Conservation (phyloP, 805 yeast species). For the Suhomyces sp. region DNA sequence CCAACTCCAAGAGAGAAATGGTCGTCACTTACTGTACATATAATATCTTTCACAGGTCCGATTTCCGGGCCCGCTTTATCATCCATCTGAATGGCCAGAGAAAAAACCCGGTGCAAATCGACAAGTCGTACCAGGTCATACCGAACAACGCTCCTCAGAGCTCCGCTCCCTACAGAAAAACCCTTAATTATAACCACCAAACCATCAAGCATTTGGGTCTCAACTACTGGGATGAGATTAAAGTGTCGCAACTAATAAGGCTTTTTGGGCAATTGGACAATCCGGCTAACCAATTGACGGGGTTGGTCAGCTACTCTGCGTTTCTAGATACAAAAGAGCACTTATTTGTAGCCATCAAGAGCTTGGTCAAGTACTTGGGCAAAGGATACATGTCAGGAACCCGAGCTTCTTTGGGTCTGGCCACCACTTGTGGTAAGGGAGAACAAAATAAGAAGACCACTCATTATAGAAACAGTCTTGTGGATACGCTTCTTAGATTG, state of each 20-base stretch:
- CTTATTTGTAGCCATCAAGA: constrained; percentile 23
- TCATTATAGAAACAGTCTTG: constrained; percentile 45
- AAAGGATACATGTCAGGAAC: constrained; percentile 48
- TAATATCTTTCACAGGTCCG: constrained; percentile 71
- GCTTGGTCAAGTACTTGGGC: constrained; percentile 45
- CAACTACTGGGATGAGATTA: constrained; percentile 58
- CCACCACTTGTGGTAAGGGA: constrained; percentile 28
- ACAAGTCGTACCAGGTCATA: constrained; percentile 30
- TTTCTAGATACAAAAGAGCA: constrained; percentile 23
- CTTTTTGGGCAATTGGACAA: constrained; percentile 52
- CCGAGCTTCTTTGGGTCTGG: constrained; percentile 31
- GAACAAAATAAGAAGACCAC: constrained; percentile 24
- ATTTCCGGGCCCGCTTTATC: constrained; percentile 63
- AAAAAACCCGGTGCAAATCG: constrained; percentile 27
- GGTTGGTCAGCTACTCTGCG: constrained; percentile 49
- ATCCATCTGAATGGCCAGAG: constrained; percentile 16
- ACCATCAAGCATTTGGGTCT: constrained; percentile 15
- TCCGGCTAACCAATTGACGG: constrained; percentile 55
- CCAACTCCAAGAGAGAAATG: constrained; percentile 21
- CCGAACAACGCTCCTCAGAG: constrained; percentile 7
- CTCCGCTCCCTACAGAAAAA: constrained; percentile 11
- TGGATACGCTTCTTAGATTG: constrained; percentile 48
- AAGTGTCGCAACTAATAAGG: constrained; percentile 56
- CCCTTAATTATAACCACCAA: constrained; percentile 12
- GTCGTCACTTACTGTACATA: constrained; percentile 61